These are phyloP conservation scores for Suhomyces xylopsoci DNA, from an alignment of 805 yeast genomes.

Conservation along the genomic window DNA sequence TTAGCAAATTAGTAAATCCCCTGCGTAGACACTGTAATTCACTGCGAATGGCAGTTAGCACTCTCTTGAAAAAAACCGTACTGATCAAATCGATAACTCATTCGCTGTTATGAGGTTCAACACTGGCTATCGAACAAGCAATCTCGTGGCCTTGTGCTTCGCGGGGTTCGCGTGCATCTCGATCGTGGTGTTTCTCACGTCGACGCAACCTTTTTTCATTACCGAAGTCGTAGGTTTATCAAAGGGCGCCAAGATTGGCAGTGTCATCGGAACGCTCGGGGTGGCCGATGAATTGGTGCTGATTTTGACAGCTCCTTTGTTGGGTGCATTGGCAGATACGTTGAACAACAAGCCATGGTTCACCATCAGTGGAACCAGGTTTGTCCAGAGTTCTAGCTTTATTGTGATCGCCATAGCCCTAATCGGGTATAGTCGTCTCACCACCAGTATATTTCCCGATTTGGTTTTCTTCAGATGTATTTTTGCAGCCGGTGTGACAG, in stretches of 20 bases:
- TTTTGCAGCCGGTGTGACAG: slow-evolving; percentile 61
- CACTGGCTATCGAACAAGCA: slow-evolving; percentile 11
- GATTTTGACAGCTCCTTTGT: slow-evolving; percentile 52
- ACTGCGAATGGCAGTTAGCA: no score
- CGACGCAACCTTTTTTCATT: slow-evolving; percentile 41
- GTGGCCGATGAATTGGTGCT: slow-evolving; percentile 59
- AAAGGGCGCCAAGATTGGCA: slow-evolving; percentile 27
- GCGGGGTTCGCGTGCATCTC: slow-evolving; percentile 40
- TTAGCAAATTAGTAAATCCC: no score
- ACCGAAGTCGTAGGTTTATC: slow-evolving; percentile 28
- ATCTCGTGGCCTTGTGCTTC: slow-evolving; percentile 32
- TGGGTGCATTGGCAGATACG: slow-evolving; percentile 63
- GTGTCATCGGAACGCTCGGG: slow-evolving; percentile 34
- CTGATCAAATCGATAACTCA: not conserved
- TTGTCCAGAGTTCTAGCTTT: slow-evolving; percentile 49
- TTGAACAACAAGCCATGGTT: slow-evolving; percentile 23
- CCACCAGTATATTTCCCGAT: slow-evolving; percentile 42
- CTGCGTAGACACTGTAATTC: no score
- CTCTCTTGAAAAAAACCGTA: not conserved
- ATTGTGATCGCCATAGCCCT: slow-evolving; percentile 46
- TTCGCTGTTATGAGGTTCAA: not conserved
- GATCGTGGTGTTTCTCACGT: slow-evolving; percentile 35
- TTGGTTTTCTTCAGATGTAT: slow-evolving; percentile 49
- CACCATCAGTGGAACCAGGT: slow-evolving; percentile 47
- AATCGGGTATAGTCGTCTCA: slow-evolving; percentile 43